Percentiles rank a stretch among this genome's conserved stretches.
These are phyloP conservation scores for Salix dunnii DNA, from an alignment of 345 rosid genomes.

Conservation along the genomic window DNA sequence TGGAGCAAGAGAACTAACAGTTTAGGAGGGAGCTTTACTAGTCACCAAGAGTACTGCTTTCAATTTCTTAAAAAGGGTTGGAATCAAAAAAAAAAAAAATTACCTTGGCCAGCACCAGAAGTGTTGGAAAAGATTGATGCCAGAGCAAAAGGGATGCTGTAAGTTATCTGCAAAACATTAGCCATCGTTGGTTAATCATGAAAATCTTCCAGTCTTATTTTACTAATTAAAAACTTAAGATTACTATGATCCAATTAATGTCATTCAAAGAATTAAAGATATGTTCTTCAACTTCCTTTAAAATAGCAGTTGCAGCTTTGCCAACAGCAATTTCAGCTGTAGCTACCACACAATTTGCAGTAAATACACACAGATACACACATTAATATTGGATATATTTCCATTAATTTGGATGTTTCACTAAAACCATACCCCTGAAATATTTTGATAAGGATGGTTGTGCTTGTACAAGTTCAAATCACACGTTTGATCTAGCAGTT, in stretches of 20 bases:
- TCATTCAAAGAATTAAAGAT: neutral
- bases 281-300: neutral
- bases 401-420: too few relatives aligned
- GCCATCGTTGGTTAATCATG: neutral
- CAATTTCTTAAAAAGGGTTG: neutral
- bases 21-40: neutral
- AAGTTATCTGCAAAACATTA: constrained; percentile 55
- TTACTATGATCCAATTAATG: too few relatives aligned
- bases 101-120: constrained; percentile 87
- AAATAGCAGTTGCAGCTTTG: neutral
- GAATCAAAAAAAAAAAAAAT: neutral
- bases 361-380: neutral
- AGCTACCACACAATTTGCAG: neutral
- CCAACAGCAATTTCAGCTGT: neutral
- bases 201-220: neutral
- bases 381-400: too few relatives aligned
- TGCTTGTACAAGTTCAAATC: too few relatives aligned
- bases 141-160: constrained; percentile 80
- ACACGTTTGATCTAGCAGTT: neutral
- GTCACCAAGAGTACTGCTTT: neutral
- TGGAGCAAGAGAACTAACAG: neutral
- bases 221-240: neutral
- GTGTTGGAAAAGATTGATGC: constrained; percentile 69
- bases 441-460: neutral
- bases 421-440: too few relatives aligned